Evolutionary conservation across 2,329 filamentous ascomycete species (phyloP).

Genomic region (Parasarocladium wereldwijsianum): DNA sequence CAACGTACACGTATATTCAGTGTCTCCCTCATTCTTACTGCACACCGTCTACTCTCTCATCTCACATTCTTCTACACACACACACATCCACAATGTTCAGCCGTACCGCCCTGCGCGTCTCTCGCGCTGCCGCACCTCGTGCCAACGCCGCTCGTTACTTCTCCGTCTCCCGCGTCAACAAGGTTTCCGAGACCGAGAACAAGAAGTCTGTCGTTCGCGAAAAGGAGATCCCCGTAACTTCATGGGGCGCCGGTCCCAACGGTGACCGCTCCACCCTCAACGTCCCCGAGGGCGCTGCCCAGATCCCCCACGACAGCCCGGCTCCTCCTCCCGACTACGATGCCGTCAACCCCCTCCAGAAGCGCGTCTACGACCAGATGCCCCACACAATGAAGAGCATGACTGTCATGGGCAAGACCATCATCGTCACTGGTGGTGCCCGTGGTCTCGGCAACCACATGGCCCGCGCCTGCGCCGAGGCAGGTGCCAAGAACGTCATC

Average conservation of each 20-base stretch:
- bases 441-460: slow-evolving; percentile 68
- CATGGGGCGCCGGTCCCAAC: slow-evolving; percentile 30
- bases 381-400: slow-evolving; percentile 55
- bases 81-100: slow-evolving; percentile 17
- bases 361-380: slow-evolving; percentile 38
- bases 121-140: slow-evolving; percentile 15
- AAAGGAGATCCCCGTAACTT: slow-evolving; percentile 40
- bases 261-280: slow-evolving; percentile 43
- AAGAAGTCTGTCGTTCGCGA: slow-evolving; percentile 40
- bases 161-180: slow-evolving; percentile 15
- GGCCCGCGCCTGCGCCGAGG: slow-evolving; percentile 63
- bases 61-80: slow-evolving; percentile 7
- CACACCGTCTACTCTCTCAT: slow-evolving; percentile 1
- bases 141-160: slow-evolving; percentile 16
- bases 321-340: slow-evolving; percentile 27
- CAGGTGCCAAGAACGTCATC: slow-evolving; percentile 56
- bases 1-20: slow-evolving; percentile 3
- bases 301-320: slow-evolving; percentile 26
- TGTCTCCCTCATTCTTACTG: slow-evolving; percentile 3
- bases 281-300: slow-evolving; percentile 26
- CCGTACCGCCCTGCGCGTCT: slow-evolving; percentile 18
- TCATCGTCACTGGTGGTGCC: slow-evolving; percentile 60
- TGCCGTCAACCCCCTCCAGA: slow-evolving; percentile 34
- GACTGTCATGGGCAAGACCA: slow-evolving; percentile 54
- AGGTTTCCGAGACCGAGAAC: slow-evolving; percentile 22